Evolutionary conservation across 1,284 basidiomycete genomes (phyloP).

Genomic region (Amylostereum chailletii): DNA sequence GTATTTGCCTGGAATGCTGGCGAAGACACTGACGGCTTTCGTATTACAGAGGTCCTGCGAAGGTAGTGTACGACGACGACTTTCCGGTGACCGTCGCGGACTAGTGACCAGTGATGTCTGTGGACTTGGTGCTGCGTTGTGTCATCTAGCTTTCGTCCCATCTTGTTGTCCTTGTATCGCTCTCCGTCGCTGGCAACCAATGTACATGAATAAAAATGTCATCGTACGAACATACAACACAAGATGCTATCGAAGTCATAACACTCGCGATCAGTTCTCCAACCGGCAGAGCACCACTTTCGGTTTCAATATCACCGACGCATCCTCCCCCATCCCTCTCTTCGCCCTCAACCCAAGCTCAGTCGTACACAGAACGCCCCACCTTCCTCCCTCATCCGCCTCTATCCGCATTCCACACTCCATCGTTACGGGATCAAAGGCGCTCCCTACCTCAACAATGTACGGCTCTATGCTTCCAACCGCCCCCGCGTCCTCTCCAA

Average conservation of each 20-base stretch:
- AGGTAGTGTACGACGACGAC: neutral
- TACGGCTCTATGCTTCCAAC: too few species aligned
- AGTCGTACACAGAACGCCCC: neutral
- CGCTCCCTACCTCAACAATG: too few species aligned
- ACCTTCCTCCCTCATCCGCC: neutral
- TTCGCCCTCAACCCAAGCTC: neutral
- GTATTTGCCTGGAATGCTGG: neutral
- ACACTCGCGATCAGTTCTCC: too few species aligned
- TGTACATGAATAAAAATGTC: too few species aligned
- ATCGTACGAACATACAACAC: too few species aligned
- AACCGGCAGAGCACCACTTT: neutral
- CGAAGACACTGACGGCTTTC: neutral
- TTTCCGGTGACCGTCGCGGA: neutral
- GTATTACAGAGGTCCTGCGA: neutral
- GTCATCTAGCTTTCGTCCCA: too few species aligned
- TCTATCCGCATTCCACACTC: neutral
- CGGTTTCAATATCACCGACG: neutral
- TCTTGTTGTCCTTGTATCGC: too few species aligned
- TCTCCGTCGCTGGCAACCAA: too few species aligned
- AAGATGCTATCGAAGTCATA: too few species aligned
- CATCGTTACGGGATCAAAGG: neutral
- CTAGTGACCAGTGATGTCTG: too few species aligned
- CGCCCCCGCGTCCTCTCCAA: too few species aligned
- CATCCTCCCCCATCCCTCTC: neutral
- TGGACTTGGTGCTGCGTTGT: too few species aligned